Evolutionary conservation across 2,329 filamentous ascomycete genomes (phyloP).

Genomic region (Pseudogymnoascus sp.): DNA sequence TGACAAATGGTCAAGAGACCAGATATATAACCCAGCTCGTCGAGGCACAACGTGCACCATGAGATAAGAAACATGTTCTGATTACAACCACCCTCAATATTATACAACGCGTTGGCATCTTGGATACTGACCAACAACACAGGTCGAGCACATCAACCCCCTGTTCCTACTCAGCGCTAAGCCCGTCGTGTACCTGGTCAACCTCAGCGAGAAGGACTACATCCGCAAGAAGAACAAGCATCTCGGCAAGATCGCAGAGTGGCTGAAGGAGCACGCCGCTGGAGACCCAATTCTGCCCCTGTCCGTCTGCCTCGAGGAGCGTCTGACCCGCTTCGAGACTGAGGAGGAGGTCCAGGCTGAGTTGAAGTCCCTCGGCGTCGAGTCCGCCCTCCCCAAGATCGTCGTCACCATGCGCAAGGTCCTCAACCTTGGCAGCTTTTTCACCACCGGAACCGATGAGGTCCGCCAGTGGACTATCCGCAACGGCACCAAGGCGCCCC

Average conservation of each 20-base stretch:
- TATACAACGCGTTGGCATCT: conserved; percentile 18
- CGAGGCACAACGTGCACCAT: conserved; percentile 80
- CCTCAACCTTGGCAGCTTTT: conserved; percentile 87
- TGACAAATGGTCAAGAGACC: conserved; percentile 96
- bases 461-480: conserved; percentile 98
- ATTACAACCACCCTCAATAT: conserved; percentile 17
- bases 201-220: conserved; percentile 94
- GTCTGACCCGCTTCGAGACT: conserved; percentile 69
- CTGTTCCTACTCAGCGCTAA: conserved; percentile 93
- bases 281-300: conserved; percentile 90
- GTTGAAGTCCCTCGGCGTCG: conserved; percentile 78
- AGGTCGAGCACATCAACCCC: conserved; percentile 98
- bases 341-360: conserved; percentile 75
- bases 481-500: conserved; percentile 92
- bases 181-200: conserved; percentile 93
- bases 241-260: conserved; percentile 83
- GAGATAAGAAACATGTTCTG: conserved; percentile 59
- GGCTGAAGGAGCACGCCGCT: conserved; percentile 83
- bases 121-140: conserved; percentile 15
- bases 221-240: conserved; percentile 99
- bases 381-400: conserved; percentile 86
- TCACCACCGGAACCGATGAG: conserved; percentile 92
- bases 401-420: conserved; percentile 88
- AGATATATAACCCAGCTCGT: conserved; percentile 92
- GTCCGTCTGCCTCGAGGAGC: conserved; percentile 88